Evolutionary conservation across 2,329 filamentous ascomycete genomes (phyloP).

Genomic region (Epichloe sibirici): DNA sequence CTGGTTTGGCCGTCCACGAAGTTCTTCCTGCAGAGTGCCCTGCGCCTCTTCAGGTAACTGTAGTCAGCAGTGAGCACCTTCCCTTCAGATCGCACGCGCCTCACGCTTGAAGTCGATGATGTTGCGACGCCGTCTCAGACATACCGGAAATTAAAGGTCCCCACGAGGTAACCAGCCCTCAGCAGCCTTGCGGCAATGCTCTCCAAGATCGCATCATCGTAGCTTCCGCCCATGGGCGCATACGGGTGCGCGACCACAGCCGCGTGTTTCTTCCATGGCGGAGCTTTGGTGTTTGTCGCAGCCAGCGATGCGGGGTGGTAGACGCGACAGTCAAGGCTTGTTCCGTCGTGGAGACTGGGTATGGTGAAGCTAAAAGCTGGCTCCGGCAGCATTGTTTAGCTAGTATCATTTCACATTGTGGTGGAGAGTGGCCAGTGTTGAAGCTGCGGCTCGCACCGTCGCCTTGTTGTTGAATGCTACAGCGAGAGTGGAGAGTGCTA

Average conservation of each 20-base stretch:
- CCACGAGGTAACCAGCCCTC: conserved; percentile 60
- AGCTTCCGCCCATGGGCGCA: conserved; percentile 72
- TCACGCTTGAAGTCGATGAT: neutral
- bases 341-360: conserved; percentile 72
- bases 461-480: neutral
- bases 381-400: conserved; percentile 36
- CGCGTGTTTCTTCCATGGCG: conserved; percentile 35
- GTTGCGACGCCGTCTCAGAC: conserved; percentile 3
- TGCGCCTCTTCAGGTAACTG: conserved; percentile 52
- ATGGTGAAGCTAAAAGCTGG: conserved; percentile 59
- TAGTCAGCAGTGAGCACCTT: neutral
- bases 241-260: conserved; percentile 81
- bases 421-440: neutral
- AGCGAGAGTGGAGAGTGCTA: no score
- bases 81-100: neutral
- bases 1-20: conserved; percentile 75
- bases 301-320: conserved; percentile 53
- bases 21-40: conserved; percentile 62
- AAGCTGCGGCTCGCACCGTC: neutral
- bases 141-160: conserved; percentile 87
- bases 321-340: conserved; percentile 65
- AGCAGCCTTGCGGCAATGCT: conserved; percentile 52
- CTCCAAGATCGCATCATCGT: conserved; percentile 71
- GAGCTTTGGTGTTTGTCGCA: conserved; percentile 17
- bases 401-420: neutral